Evolutionary conservation across 192 early-diverging fungal genomes (phyloP), one percentile per base, ranked within the genome.

Genomic region (Lunasporangiospora selenospora): DNA sequence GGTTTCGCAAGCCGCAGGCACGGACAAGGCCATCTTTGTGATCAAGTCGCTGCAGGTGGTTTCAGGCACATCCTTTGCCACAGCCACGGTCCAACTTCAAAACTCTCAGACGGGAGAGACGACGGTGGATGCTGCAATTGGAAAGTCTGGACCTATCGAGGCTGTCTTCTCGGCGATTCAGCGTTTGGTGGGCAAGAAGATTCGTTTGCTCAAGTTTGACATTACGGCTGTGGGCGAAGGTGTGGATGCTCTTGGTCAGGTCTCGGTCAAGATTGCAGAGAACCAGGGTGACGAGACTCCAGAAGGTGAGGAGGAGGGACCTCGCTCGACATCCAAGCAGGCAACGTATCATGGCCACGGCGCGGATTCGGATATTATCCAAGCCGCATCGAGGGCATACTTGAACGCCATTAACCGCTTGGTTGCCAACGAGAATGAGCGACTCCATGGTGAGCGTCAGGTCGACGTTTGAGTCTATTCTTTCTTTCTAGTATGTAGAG

Each of bases 151-250:
- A 11, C 92, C 95, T 7, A 89, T 97, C 27, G 91, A 95, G 69
- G 93, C 95, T 13, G 87, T 92, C 45, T 97, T 93, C 80, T 83
- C 78, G 34, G 91, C 88, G 41, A 97, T 97, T 64, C 93, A 97
- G 81, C 91, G 94, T 39, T 80, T 94, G 55, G 86, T 90, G 2
- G 85, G 87, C 24, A 79, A 86, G 63, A 73, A 79, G 53, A 89
- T 93, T 57, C 80, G 87, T 24, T 86, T 97, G 63, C 89, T 92
- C 49, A 83, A 88, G 58, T 97, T 92, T 73, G 94, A 92, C 58
- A 89, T 97, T 26, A 88, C 87, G 36, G 93, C 93, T 13, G 90
- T 95, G 26, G 93, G 90, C 23, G 89, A 89, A 50, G 94, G 93
- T 38, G 85, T 88, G 49, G 95, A 97, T 75, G 88, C 94, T 13